phyloP scores from a whole-genome alignment of 1,139 yeast species.

The Blastobotrys aristatus region DNA sequence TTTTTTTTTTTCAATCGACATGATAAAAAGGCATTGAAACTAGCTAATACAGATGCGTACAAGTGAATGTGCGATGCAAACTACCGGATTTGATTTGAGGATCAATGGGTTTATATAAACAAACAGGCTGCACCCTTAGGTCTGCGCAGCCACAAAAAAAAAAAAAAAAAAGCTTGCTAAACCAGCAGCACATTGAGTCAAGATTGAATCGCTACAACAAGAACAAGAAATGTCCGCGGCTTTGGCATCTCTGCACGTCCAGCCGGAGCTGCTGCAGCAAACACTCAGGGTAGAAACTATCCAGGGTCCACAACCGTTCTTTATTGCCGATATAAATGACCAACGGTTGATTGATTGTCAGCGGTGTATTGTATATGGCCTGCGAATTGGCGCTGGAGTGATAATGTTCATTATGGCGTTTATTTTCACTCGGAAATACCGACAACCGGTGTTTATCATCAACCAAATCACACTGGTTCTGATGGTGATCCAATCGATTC shows the following conservation, averaged over 20 bases:
- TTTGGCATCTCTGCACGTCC: background rate
- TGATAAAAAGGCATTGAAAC: no score
- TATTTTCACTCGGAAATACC: constrained; percentile 24
- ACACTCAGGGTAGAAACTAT: constrained; percentile 19
- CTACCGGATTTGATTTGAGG: background rate
- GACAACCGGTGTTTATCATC: constrained; percentile 63
- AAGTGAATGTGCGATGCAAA: background rate
- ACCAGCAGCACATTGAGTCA: background rate
- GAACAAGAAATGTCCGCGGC: background rate
- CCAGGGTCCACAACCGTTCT: constrained; percentile 26
- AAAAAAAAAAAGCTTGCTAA: no score
- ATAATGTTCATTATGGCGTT: constrained; percentile 20
- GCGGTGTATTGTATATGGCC: constrained; percentile 33
- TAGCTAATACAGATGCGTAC: background rate
- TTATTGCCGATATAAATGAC: constrained; percentile 15
- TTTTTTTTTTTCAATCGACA: no score
- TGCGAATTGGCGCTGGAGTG: constrained; percentile 41
- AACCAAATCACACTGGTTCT: constrained; percentile 56
- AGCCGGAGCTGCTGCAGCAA: constrained; percentile 17
- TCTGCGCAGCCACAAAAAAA: background rate
- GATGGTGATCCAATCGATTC: constrained; percentile 52
- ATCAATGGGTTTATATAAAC: background rate
- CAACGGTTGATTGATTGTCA: constrained; percentile 23
- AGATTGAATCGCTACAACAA: no score
- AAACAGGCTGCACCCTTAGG: background rate